Conservation (phyloP, 441 rosid genomes). For the Caryocar brasiliense region DNA sequence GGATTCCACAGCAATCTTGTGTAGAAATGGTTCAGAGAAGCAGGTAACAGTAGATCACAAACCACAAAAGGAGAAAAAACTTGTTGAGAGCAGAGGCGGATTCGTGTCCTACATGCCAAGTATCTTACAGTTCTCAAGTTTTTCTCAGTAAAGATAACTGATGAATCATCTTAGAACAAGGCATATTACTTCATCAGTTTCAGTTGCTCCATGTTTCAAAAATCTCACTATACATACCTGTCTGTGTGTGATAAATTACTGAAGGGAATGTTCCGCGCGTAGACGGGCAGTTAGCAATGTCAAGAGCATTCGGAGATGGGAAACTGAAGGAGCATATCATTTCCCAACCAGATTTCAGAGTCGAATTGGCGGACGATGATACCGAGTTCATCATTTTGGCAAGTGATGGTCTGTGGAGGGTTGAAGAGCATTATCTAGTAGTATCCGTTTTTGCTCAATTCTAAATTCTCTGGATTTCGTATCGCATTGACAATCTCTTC, state of each 20-base stretch:
- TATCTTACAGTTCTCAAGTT: no score
- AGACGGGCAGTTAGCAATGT: constrained; percentile 39
- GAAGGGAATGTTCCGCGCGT: constrained; percentile 38
- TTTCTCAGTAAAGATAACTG: no score
- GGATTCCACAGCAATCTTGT: constrained; percentile 41
- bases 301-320: constrained; percentile 47
- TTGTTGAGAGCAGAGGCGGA: constrained; percentile 30
- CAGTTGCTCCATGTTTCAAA: no score
- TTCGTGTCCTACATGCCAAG: constrained; percentile 17
- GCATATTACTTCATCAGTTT: no score
- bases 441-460: no score
- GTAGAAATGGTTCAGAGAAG: constrained; percentile 15
- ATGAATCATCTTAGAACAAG: no score
- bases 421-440: neutral
- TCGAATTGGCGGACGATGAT: constrained; percentile 3
- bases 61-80: constrained; percentile 20
- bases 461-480: no score
- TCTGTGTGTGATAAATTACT: no score
- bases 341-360: constrained; percentile 25
- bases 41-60: constrained; percentile 29
- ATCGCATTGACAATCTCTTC: neutral
- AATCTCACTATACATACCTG: no score
- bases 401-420: constrained; percentile 59
- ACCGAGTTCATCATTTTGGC: constrained; percentile 35
- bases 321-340: constrained; percentile 35